Percentiles rank a stretch among this genome's conserved stretches.
Conservation (phyloP, 352 stramenopile genomes). For the Thalassiosira delicatula region DNA sequence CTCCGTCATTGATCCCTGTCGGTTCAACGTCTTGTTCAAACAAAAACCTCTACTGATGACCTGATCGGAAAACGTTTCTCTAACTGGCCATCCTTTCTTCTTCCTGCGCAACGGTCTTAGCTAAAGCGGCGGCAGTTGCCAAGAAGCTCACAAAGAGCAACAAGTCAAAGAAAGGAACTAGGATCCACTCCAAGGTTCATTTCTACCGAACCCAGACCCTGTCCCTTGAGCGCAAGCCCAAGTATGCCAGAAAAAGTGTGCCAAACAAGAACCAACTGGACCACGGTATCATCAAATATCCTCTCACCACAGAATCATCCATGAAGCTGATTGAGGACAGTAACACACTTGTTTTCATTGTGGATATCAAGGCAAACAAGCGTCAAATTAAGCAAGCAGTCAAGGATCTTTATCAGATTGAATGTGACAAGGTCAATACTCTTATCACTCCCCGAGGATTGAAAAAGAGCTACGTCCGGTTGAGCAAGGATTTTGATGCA, state of each 20-base stretch:
- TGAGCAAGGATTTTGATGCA: conserved; percentile 98
- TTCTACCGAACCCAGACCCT: conserved; percentile 99
- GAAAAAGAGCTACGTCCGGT: conserved; percentile 99
- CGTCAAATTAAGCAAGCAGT: conserved; percentile 99
- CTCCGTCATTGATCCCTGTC: too few species aligned
- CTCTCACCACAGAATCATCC: conserved; percentile 98
- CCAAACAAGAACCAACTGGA: conserved; percentile 95
- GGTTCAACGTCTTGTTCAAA: too few species aligned
- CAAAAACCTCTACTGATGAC: too few species aligned
- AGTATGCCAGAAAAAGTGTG: conserved; percentile 93
- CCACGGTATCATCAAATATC: conserved; percentile 99
- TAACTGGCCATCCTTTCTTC: neutral
- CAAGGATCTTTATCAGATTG: conserved; percentile 99
- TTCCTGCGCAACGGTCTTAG: conserved; percentile 60
- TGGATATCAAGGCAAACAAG: conserved; percentile 99
- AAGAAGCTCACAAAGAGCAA: conserved; percentile 96
- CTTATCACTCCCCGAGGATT: conserved; percentile 98
- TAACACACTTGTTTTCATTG: conserved; percentile 99
- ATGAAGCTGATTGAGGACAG: conserved; percentile 99
- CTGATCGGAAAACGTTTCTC: neutral
- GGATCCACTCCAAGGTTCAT: conserved; percentile 99
- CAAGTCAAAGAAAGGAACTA: conserved; percentile 94
- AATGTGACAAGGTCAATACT: conserved; percentile 99
- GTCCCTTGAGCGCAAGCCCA: conserved; percentile 92
- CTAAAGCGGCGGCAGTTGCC: conserved; percentile 91